Base-by-base conservation (phyloP, 2,329 filamentous ascomycete genomes). In the Fusarium sp. region DNA sequence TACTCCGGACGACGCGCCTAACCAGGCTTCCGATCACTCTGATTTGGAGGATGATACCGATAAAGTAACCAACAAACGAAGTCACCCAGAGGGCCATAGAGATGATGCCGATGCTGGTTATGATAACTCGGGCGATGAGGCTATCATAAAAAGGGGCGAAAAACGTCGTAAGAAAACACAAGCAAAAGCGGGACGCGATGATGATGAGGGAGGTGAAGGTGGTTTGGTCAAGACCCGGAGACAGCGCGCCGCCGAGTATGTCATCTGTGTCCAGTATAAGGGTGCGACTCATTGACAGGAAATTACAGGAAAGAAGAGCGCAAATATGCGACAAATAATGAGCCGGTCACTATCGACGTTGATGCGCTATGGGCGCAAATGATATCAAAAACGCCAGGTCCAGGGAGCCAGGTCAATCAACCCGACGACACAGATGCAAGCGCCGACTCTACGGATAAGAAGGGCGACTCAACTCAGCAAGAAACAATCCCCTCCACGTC, bases 71-170 rank as follows among this genome's bases (percentile, higher is more conserved):
- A 67, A 70, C 59, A 76, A 76, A 52, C 71, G 69, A 52, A 68
- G 61, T 33, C 68, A 49, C n/a, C 40, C 58, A 43, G 58, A 43
- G 25, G 57, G 43, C 14, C 54, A 76, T 14, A 46, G 70, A 37
- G 74, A 69, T 17, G 67, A 68, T 3, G 79, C 82, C 6, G 83
- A 85, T 66, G 80, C 80, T 0, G 87, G 83, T 2, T 87, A 88
- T 62, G 85, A 88, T 60, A 90, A 90, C 67, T 92, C 90, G 1
- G 90, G 90, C n/a, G 90, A 93, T 72, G 90, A 93, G 72, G 85
- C 85, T 1, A 85, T 91, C 54, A 90, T 93, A 69, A 80, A 85
- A 43, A 88, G 84, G 67, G 88, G 85, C 18, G 87, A 85, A 72
- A 89, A 85, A 74, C 80, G 80, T 52, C 80, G 77, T 35, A 86